Conservation (phyloP, 106 monocot genomes). For the Gastrodia elata region DNA sequence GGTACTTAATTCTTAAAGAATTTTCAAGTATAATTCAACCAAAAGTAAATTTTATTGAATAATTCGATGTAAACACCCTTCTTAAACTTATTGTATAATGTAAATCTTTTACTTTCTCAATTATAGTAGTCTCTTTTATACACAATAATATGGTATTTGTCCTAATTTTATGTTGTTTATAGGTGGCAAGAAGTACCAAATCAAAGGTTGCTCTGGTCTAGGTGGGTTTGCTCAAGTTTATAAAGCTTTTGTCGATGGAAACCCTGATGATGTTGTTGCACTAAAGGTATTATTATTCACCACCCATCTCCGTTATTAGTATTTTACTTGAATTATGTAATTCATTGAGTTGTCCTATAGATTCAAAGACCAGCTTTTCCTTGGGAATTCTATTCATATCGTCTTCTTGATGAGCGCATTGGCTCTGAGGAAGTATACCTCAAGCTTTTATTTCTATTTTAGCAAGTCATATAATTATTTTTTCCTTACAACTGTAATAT, state of each 20-base stretch:
- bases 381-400: constrained; percentile 98
- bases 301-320: background rate
- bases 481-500: background rate
- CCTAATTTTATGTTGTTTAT: constrained; percentile 13
- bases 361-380: constrained; percentile 78
- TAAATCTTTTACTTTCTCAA: background rate
- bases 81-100: too few relatives aligned
- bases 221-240: constrained; percentile 85
- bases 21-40: too few relatives aligned
- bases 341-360: constrained; percentile 23
- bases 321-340: background rate
- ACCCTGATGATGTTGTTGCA: constrained; percentile 71
- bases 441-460: constrained; percentile 6
- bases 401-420: constrained; percentile 68
- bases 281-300: constrained; percentile 49
- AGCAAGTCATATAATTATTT: background rate
- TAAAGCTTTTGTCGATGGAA: constrained; percentile 61
- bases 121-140: background rate
- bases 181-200: constrained; percentile 71
- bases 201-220: constrained; percentile 78
- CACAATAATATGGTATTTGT: background rate
- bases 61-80: too few relatives aligned
- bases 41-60: too few relatives aligned
- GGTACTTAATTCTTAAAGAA: too few relatives aligned
- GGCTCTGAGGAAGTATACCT: constrained; percentile 43